Conservation (phyloP, 2,329 filamentous ascomycete genomes). For the Aspergillus sergii region DNA sequence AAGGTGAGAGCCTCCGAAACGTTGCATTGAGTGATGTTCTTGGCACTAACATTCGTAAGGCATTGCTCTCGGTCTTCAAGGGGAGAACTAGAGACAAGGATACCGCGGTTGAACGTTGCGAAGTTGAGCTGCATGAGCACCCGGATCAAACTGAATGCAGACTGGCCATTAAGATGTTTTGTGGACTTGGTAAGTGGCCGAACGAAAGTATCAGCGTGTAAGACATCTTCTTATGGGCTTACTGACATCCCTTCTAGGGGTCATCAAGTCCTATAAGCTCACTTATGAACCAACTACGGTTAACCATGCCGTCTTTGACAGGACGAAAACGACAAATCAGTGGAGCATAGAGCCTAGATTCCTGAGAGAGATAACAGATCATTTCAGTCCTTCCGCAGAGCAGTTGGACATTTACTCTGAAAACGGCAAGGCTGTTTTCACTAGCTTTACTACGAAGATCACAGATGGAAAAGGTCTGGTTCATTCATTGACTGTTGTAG, state of each 20-base stretch:
- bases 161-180: constrained; percentile 63
- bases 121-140: constrained; percentile 61
- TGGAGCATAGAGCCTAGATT: constrained; percentile 62
- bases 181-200: constrained; percentile 54
- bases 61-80: constrained; percentile 65
- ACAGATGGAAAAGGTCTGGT: constrained; percentile 59
- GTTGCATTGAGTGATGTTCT: background rate
- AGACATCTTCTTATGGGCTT: background rate
- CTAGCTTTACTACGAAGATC: constrained; percentile 68
- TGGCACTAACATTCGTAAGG: constrained; percentile 31
- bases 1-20: constrained; percentile 46
- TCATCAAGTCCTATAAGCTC: constrained; percentile 66
- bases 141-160: constrained; percentile 61
- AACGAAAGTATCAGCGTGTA: background rate
- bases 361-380: constrained; percentile 63
- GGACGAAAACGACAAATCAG: constrained; percentile 55
- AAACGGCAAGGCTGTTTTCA: constrained; percentile 61
- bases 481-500: background rate
- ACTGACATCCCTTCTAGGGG: constrained; percentile 44
- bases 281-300: constrained; percentile 65
- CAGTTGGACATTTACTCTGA: constrained; percentile 65
- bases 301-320: constrained; percentile 67
- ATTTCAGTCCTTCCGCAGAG: constrained; percentile 66
- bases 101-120: constrained; percentile 62
- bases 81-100: constrained; percentile 59